Evolutionary conservation across 1,139 yeast species (phyloP).

Genomic region (Pichia sp.): DNA sequence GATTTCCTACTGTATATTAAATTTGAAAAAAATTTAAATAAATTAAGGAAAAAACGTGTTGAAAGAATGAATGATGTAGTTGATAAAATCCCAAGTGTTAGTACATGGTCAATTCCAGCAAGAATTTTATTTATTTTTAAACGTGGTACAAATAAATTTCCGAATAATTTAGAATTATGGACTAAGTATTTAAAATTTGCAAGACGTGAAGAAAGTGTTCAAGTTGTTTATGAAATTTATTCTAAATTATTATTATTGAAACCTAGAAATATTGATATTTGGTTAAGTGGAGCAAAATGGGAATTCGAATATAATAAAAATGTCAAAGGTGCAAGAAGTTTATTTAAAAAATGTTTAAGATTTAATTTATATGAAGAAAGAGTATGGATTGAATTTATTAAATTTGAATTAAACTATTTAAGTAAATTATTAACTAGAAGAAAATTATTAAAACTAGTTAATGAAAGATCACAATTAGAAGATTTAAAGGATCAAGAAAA

Average conservation of each 20-base stretch:
- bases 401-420: constrained; percentile 80
- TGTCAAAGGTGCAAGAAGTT: constrained; percentile 80
- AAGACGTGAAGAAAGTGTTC: constrained; percentile 65
- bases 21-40: constrained; percentile 77
- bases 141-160: constrained; percentile 74
- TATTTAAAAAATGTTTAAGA: constrained; percentile 79
- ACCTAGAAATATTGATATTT: constrained; percentile 84
- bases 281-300: constrained; percentile 94
- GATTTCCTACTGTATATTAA: constrained; percentile 78
- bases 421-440: constrained; percentile 80
- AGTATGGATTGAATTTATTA: constrained; percentile 82
- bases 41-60: constrained; percentile 66
- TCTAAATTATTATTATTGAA: constrained; percentile 76
- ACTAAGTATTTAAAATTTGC: constrained; percentile 67
- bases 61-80: constrained; percentile 49
- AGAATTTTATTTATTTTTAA: constrained; percentile 79
- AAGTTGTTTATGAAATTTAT: constrained; percentile 75
- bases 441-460: constrained; percentile 68
- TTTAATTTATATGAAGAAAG: constrained; percentile 69
- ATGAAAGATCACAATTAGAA: constrained; percentile 62
- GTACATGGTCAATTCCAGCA: constrained; percentile 85
- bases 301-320: constrained; percentile 86
- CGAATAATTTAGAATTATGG: constrained; percentile 78
- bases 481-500: constrained; percentile 41
- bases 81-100: constrained; percentile 52